Conservation (phyloP, 2,329 filamentous ascomycete species). For the Verticillium nonalfalfae region DNA sequence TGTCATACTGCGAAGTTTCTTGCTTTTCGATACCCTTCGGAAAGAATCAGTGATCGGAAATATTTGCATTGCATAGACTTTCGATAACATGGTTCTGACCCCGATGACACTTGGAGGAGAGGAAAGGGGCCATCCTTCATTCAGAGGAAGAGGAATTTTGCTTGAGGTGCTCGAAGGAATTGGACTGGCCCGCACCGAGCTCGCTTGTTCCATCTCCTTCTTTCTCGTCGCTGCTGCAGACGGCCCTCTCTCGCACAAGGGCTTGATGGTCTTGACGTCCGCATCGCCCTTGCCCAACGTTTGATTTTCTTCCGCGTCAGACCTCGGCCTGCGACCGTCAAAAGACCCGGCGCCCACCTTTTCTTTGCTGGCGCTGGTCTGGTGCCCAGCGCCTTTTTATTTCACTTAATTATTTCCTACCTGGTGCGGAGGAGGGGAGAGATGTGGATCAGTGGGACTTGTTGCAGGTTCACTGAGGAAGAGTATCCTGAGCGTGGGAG, state of each 20-base stretch:
- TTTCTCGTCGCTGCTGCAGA: not conserved
- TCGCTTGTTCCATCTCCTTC: not conserved
- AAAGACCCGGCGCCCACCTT: not conserved
- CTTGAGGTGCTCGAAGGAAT: not conserved
- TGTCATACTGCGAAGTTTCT: conserved; percentile 5
- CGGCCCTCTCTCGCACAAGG: not conserved
- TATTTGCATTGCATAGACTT: conserved; percentile 2
- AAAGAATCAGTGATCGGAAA: conserved; percentile 8
- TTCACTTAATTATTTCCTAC: not conserved
- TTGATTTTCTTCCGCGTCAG: not conserved
- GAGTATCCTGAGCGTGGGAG: not conserved
- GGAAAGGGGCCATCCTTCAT: no score
- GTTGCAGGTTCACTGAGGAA: not conserved
- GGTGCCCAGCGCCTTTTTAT: not conserved
- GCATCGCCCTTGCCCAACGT: not conserved
- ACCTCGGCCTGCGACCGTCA: not conserved
- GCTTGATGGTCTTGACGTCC: not conserved
- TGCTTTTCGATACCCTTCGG: conserved; percentile 14
- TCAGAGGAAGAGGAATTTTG: not conserved
- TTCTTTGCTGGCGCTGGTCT: not conserved
- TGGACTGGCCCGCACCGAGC: not conserved
- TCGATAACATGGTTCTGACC: not conserved
- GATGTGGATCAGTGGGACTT: not conserved
- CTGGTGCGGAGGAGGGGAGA: not conserved
- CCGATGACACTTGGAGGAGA: not conserved